Evolutionary conservation across 2,329 filamentous ascomycete species (phyloP), one percentile per base, ranked within the genome.

Genomic region (Lojkania enalia): DNA sequence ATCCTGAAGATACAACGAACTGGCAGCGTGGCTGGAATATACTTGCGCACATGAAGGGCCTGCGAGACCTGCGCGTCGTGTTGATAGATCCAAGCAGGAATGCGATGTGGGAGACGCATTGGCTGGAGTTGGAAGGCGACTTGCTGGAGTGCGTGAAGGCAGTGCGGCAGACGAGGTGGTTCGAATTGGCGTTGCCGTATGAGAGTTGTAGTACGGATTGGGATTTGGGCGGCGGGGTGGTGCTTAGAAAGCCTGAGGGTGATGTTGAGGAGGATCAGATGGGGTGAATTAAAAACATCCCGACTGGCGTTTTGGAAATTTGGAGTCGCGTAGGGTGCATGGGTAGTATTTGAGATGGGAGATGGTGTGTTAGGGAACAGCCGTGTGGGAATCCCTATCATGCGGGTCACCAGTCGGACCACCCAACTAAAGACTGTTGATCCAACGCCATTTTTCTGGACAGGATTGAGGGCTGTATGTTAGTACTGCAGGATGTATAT

Each of bases 1-100:
- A 67, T 36, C 63, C 55, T 19, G 66, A 69, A 33, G 66, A 69
- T 19, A 69, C 66, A 1, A 47, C 42, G 20, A 66, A 66, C 32
- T 69, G 66, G 66, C 56, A 61, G 35, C 54, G 49, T 2, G 58
- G 42, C 1, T 69, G 66, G 66, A 20, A 20, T 0, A 62, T 64
- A 0, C 32, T 69, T 13, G 54, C 61, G 0, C 29, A 44, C 1
- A 64, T 69, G 65, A 35, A 51, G 13, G 55, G 57, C 2, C 25
- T 69, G 35, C 37, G 54, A 13, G 51, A 61, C 31, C 39, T 69
- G 27, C 52, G 46, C 18, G 64, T 69, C 5, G 52, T 54, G 14
- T 15, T 69, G 13, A 23, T 57, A 3, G 64, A 69, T 51, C 54
- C 63, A 2, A 64, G 58, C 41, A 46, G 51, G n/a, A 51, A 61